Percentiles rank a stretch among this genome's conserved stretches.
These are phyloP conservation scores for Neurospora sp. DNA, from an alignment of 495 filamentous ascomycete genomes.

Conservation along the genomic window DNA sequence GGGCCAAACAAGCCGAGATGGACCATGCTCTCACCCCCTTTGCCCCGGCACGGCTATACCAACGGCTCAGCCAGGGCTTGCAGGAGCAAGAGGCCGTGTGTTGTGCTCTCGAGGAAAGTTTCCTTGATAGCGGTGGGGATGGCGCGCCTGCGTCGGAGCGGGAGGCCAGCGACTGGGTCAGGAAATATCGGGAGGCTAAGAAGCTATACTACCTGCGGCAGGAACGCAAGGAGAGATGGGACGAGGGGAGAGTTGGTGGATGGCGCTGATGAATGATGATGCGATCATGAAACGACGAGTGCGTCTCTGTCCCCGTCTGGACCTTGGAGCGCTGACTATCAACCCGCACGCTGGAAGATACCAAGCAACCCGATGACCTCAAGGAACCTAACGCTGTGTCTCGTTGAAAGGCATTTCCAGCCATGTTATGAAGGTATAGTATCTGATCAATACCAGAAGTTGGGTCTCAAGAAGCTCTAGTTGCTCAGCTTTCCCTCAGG, in stretches of 20 bases:
- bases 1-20: slow-evolving; percentile 77
- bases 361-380: neutral
- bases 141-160: slow-evolving; percentile 50
- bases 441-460: neutral
- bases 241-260: slow-evolving; percentile 85
- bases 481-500: neutral
- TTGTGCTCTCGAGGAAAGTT: slow-evolving; percentile 78
- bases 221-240: slow-evolving; percentile 84
- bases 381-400: neutral
- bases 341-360: neutral
- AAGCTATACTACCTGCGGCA: slow-evolving; percentile 62
- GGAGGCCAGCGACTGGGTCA: slow-evolving; percentile 76
- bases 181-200: slow-evolving; percentile 65
- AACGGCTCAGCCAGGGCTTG: slow-evolving; percentile 60
- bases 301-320: neutral
- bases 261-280: slow-evolving; percentile 54
- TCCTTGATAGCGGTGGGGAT: slow-evolving; percentile 47
- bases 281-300: neutral
- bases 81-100: slow-evolving; percentile 78
- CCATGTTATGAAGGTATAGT: neutral
- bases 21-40: slow-evolving; percentile 77
- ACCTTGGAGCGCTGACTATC: neutral
- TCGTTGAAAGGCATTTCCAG: neutral
- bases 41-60: slow-evolving; percentile 73
- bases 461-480: neutral